Evolutionary conservation across 768 basidiomycete species (phyloP), one percentile per base, ranked within the genome.

Genomic region (Russula sp.): DNA sequence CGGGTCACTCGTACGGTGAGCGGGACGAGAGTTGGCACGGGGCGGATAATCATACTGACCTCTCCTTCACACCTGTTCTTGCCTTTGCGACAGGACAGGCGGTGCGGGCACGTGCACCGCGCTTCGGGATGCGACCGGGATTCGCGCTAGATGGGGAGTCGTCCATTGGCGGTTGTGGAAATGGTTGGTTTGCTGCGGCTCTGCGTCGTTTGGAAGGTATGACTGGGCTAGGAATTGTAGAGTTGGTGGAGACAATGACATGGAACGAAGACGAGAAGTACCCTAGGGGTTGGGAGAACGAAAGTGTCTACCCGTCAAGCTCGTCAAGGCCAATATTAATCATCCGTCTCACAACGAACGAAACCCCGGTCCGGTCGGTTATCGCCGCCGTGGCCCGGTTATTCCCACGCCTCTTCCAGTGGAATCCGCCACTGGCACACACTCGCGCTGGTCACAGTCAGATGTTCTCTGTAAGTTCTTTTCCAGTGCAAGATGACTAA

Each of bases 61-160:
- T 92, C 92, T 76, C 92, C 91, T 78, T 94, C 92, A 73, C 92
- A 94, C 74, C 92, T 81, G 79, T 94, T 94, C 80, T 94, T 94
- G 63, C 92, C 92, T 71, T 91, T 92, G 74, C 92, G 85, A 76
- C 92, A 94, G 67, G 85, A 76, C 92, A 94, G 67, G 88, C 85
- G 18, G 91, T 92, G 74, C 92, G 93, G 60, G 92, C 92, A 67
- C 90, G 80, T 60, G 90, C 89, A n/a, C 92, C 92, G 71, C 91
- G 82, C 81, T 93, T 94, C 50, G 91, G 90, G 69, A 92, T 89
- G 75, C 92, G 89, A n/a, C 79, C 72, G 34, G 79, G 34, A 60
- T 75, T 62, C 36, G 42, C 20, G 30, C 57, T 62, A 76, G 79
- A 69, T 69, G 48, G 62, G 61, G 66, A 64, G n/a, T 64, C 67